Conservation (phyloP, 305 asterid genomes). For the Fraxinus sp. region DNA sequence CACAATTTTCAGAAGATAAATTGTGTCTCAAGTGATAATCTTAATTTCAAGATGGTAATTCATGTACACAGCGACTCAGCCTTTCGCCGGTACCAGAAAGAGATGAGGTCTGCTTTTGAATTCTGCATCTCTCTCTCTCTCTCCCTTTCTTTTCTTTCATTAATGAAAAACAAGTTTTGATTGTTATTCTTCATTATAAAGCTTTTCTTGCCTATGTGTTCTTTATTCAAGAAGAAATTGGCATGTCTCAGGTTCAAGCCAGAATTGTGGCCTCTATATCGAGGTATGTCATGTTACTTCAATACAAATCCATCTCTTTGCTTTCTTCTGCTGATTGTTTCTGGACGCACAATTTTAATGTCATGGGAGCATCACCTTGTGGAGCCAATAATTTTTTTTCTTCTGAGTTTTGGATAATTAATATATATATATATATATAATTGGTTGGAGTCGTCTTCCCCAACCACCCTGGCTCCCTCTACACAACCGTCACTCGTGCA, state of each 20-base stretch:
- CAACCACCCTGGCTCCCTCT: not conserved
- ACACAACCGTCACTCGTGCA: not conserved
- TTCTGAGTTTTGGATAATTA: not conserved
- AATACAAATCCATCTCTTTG: conserved; percentile 5
- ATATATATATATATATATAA: not conserved
- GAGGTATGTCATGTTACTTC: conserved; percentile 56
- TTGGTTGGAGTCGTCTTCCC: not conserved
- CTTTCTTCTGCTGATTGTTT: conserved; percentile 23
- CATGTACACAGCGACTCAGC: conserved; percentile 92
- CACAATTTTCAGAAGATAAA: conserved; percentile 72
- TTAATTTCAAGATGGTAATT: conserved; percentile 90
- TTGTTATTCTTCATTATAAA: conserved; percentile 6
- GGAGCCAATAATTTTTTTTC: not conserved
- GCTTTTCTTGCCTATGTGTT: conserved; percentile 13
- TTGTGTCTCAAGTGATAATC: conserved; percentile 62
- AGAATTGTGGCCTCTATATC: conserved; percentile 94
- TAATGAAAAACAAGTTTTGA: conserved; percentile 18
- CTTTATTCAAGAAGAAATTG: conserved; percentile 25
- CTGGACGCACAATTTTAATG: conserved; percentile 1
- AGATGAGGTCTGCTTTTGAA: conserved; percentile 69
- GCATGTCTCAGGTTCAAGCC: conserved; percentile 69
- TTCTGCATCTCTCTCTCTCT: not conserved
- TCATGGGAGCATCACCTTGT: not conserved
- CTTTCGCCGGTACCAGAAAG: conserved; percentile 91
- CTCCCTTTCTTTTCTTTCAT: conserved; percentile 12